These are phyloP conservation scores for Chrysopogon serrulatus DNA, from an alignment of 176 grass and related monocot species.

Conservation along the genomic window DNA sequence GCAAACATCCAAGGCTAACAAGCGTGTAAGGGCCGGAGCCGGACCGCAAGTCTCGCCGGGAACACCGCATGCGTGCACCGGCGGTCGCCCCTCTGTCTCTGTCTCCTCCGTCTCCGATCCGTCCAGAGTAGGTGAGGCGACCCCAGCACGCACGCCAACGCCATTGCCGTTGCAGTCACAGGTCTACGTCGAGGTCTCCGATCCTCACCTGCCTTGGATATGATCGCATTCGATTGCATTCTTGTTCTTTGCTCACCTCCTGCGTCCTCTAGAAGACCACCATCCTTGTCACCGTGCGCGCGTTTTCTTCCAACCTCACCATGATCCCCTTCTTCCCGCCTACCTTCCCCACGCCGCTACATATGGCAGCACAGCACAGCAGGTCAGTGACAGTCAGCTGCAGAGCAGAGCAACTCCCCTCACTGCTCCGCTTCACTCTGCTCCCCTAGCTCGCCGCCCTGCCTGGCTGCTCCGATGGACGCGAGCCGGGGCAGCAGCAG, in stretches of 20 bases:
- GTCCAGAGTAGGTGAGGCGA: too few species aligned
- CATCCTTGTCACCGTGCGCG: too few species aligned
- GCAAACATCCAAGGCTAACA: not conserved
- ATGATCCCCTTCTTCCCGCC: not conserved
- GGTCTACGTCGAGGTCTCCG: not conserved
- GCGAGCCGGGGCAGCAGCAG: not conserved
- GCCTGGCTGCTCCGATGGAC: conserved; percentile 17
- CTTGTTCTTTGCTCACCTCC: not conserved
- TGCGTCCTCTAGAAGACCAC: not conserved
- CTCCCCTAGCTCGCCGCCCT: not conserved
- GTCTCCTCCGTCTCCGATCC: not conserved
- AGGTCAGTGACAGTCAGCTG: not conserved
- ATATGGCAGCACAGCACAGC: not conserved
- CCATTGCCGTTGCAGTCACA: not conserved
- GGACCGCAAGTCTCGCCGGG: not conserved
- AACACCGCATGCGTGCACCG: not conserved
- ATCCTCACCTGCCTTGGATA: not conserved
- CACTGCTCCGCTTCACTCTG: not conserved
- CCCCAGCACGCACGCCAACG: not conserved
- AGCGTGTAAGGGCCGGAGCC: not conserved
- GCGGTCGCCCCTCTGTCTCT: not conserved
- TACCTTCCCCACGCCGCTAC: not conserved
- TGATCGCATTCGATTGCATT: not conserved
- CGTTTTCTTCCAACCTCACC: not conserved
- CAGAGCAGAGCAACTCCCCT: not conserved